Conservation (phyloP, 441 rosid genomes). For the Arabidopsis hybrid region DNA sequence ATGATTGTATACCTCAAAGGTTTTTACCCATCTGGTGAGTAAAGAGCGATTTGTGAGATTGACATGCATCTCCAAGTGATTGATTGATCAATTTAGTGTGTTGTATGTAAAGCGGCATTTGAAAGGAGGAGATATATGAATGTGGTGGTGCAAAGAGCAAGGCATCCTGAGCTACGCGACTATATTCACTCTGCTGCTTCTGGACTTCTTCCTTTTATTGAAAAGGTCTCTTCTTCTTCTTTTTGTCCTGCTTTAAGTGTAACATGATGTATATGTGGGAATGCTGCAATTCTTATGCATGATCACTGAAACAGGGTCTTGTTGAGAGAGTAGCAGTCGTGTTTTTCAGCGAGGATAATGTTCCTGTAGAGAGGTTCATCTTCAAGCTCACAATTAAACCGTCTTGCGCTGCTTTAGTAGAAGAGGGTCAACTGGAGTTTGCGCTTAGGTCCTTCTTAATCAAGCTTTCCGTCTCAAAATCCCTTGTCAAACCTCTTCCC, state of each 20-base stretch:
- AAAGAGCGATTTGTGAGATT: neutral
- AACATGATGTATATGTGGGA: neutral
- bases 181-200: slow-evolving; percentile 67
- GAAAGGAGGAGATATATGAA: slow-evolving; percentile 73
- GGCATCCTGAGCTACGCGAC: slow-evolving; percentile 64
- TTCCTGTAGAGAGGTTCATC: slow-evolving; percentile 73
- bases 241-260: neutral
- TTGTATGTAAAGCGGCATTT: slow-evolving; percentile 62
- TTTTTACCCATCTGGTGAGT: slow-evolving; percentile 66
- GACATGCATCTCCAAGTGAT: neutral
- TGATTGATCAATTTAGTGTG: neutral
- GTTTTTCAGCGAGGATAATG: slow-evolving; percentile 51
- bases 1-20: slow-evolving; percentile 68
- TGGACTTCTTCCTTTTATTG: slow-evolving; percentile 64
- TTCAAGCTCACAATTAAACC: slow-evolving; percentile 67
- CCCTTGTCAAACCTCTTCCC: slow-evolving; percentile 63
- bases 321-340: slow-evolving; percentile 74
- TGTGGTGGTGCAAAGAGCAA: slow-evolving; percentile 69
- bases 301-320: slow-evolving; percentile 53
- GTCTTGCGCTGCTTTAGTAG: slow-evolving; percentile 50
- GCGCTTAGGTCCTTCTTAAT: slow-evolving; percentile 77
- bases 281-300: neutral
- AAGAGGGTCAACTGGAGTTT: slow-evolving; percentile 66
- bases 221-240: slow-evolving; percentile 52
- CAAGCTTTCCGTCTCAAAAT: slow-evolving; percentile 67